phyloP scores from a whole-genome alignment of 1,284 basidiomycete genomes.

The Schizophyllum amplum region DNA sequence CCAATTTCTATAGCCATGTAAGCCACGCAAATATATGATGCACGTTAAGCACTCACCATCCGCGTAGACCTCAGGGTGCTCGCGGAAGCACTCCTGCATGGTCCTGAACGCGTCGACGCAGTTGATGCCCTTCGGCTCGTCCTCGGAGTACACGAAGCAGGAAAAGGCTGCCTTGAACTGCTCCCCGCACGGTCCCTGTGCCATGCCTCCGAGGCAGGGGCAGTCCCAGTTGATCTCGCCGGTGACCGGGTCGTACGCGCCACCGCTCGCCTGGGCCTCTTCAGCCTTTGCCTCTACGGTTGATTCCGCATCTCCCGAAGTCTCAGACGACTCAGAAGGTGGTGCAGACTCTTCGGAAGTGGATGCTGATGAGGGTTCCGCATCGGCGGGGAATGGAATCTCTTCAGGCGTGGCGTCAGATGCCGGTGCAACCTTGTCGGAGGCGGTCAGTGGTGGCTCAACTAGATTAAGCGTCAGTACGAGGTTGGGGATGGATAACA shows the following conservation, averaged over 20 bases:
- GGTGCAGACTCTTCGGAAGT: background rate
- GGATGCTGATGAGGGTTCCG: background rate
- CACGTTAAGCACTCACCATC: slow-evolving; percentile 52
- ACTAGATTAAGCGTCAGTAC: background rate
- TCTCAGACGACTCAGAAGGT: background rate
- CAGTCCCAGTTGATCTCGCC: slow-evolving; percentile 99
- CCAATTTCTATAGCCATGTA: background rate
- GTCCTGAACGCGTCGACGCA: slow-evolving; percentile 97
- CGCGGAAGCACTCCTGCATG: slow-evolving; percentile 98
- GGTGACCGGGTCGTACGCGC: slow-evolving; percentile 85
- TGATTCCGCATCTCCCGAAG: background rate
- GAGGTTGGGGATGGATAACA: slow-evolving; percentile 3
- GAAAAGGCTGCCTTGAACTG: slow-evolving; percentile 96
- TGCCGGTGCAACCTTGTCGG: background rate
- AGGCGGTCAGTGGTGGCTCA: background rate
- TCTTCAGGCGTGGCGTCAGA: background rate
- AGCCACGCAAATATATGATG: background rate
- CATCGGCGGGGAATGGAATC: background rate
- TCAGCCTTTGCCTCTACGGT: background rate
- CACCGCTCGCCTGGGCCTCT: slow-evolving; percentile 11
- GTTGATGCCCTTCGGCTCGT: slow-evolving; percentile 96
- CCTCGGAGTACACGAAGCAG: slow-evolving; percentile 92
- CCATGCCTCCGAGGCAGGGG: slow-evolving; percentile 97
- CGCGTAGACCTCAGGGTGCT: slow-evolving; percentile 92
- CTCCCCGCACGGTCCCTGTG: slow-evolving; percentile 90